These are phyloP conservation scores for Kluyveromyces wickerhamii DNA, from an alignment of 805 yeast genomes.

Conservation along the genomic window DNA sequence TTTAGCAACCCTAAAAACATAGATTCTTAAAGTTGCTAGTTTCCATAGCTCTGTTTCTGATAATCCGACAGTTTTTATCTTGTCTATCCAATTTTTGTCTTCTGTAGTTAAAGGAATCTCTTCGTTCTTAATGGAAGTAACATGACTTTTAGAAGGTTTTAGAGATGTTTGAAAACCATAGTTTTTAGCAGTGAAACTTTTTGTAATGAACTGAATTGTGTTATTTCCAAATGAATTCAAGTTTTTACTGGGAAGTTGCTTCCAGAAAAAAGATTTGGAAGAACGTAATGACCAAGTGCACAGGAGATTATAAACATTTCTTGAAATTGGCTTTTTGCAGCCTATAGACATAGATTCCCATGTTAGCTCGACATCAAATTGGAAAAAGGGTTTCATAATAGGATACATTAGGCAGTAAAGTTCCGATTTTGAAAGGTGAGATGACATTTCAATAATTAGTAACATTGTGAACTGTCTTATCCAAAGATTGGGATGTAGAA, in stretches of 20 bases:
- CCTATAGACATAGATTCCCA: conserved; percentile 63
- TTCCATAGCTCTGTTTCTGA: conserved; percentile 76
- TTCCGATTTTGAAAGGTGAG: conserved; percentile 65
- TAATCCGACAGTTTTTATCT: conserved; percentile 66
- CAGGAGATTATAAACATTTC: conserved; percentile 54
- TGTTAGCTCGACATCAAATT: conserved; percentile 64
- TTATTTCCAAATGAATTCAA: conserved; percentile 41
- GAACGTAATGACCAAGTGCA: conserved; percentile 66
- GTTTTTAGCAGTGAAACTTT: conserved; percentile 21
- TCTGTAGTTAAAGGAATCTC: conserved; percentile 52
- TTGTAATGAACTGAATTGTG: conserved; percentile 19
- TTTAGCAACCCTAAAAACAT: conserved; percentile 52
- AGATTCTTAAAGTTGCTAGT: conserved; percentile 58
- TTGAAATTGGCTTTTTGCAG: conserved; percentile 57
- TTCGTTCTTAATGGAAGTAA: conserved; percentile 33
- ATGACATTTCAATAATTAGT: conserved; percentile 54
- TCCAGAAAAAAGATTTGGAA: conserved; percentile 75
- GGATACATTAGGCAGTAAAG: conserved; percentile 79
- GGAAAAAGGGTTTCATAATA: conserved; percentile 63
- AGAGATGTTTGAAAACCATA: conserved; percentile 20
- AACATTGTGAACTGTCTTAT: conserved; percentile 62
- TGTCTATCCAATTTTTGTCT: conserved; percentile 67
- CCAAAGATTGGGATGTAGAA: conserved; percentile 83
- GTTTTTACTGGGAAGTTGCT: conserved; percentile 34
- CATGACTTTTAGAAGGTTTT: conserved; percentile 16